phyloP scores from a whole-genome alignment of 305 asterid species.

The Striga hermonthica region DNA sequence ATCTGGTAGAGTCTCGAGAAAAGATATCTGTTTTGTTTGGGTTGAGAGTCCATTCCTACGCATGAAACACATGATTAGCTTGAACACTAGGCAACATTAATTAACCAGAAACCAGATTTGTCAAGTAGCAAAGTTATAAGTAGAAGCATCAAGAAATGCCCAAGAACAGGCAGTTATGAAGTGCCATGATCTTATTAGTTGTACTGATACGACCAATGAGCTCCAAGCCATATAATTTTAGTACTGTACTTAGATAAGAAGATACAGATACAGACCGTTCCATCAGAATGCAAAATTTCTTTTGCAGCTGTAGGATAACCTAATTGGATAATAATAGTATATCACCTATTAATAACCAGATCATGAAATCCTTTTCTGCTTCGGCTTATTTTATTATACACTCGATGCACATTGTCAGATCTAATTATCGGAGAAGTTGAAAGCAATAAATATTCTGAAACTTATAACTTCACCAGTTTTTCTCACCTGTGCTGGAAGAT shows the following conservation, averaged over 20 bases:
- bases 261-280: slow-evolving; percentile 8
- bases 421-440: neutral
- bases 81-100: slow-evolving; percentile 16
- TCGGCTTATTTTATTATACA: neutral
- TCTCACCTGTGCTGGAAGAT: slow-evolving; percentile 91
- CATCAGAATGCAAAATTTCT: neutral
- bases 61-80: slow-evolving; percentile 29
- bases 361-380: slow-evolving; percentile 13
- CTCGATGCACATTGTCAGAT: slow-evolving; percentile 5
- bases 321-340: too few species aligned
- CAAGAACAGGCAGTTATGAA: slow-evolving; percentile 9
- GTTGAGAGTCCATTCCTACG: slow-evolving; percentile 86
- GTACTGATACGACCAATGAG: slow-evolving; percentile 3
- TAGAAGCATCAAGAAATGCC: slow-evolving; percentile 7
- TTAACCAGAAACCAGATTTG: neutral
- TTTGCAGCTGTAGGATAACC: too few species aligned
- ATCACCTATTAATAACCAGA: slow-evolving; percentile 12
- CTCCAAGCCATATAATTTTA: slow-evolving; percentile 1
- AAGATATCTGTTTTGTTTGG: slow-evolving; percentile 70
- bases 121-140: neutral
- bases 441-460: neutral
- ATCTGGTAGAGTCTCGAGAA: slow-evolving; percentile 69
- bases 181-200: neutral
- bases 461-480: neutral
- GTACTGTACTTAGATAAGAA: neutral